phyloP scores from a whole-genome alignment of 2,329 filamentous ascomycete species.

The Diaporthe sp. region DNA sequence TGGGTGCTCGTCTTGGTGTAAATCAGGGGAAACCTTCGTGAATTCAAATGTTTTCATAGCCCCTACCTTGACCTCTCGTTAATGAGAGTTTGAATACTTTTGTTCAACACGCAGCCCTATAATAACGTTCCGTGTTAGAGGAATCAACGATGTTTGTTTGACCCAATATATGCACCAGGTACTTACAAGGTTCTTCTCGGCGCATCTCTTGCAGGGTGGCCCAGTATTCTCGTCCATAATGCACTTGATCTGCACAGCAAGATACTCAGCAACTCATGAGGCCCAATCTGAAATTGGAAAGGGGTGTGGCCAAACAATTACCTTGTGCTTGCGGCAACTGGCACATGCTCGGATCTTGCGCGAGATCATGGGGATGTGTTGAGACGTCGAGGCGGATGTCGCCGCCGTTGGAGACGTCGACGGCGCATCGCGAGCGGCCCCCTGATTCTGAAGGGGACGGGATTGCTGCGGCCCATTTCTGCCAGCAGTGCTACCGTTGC shows the following conservation, averaged over 20 bases:
- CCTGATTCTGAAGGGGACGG: neutral
- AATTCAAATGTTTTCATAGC: constrained; percentile 19
- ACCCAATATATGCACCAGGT: neutral
- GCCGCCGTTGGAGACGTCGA: neutral
- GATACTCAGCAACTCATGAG: neutral
- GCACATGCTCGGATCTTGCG: constrained; percentile 57
- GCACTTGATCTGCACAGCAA: constrained; percentile 52
- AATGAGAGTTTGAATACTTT: constrained; percentile 57
- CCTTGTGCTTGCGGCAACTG: constrained; percentile 56
- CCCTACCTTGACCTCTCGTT: constrained; percentile 54
- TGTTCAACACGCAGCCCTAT: constrained; percentile 52
- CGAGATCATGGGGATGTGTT: constrained; percentile 45
- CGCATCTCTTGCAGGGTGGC: constrained; percentile 53
- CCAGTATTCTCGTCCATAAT: constrained; percentile 54
- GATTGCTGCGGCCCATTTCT: neutral
- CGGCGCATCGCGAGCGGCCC: neutral
- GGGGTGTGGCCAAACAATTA: constrained; percentile 27
- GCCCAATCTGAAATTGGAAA: neutral
- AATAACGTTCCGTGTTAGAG: neutral
- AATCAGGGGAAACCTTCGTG: neutral
- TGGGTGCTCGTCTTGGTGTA: neutral
- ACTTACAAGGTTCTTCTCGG: constrained; percentile 49
- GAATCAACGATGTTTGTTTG: neutral
- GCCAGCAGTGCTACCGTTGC: neutral
- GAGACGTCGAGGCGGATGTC: neutral